Base-by-base conservation (phyloP, 1,139 yeast species). In the Eremothecium gossypii region DNA sequence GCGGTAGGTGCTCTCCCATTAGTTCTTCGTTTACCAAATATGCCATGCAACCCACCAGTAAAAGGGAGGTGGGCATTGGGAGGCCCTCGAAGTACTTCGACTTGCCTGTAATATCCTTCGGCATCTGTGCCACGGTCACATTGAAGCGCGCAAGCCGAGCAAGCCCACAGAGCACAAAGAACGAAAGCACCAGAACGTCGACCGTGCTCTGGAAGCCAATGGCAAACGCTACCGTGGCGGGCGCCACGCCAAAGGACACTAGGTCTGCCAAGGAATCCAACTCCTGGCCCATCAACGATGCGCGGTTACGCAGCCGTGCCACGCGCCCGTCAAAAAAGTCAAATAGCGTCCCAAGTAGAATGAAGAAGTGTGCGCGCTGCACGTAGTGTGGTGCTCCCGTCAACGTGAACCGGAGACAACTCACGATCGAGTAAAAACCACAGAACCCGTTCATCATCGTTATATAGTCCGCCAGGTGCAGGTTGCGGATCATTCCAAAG, bases 261-360 rank as follows among this genome's bases (percentile, higher is more conserved):
- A 91, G 76, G 65, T 91, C 98, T 20, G 98, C 98, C 56, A 91
- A 73, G 1, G 96, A 86, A 61, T 91, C 98, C 54, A 91, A 76
- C 66, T 91, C 98, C 65, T 91, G 97, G 46, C 98, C 98, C 86
- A 93, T 85, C 45, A 91, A 71, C 20, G 95, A 82, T 2, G 95
- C 77, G 67, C 91, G 86, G 64, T 87, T 83, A 66, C 96, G 77
- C 68, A 91, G 74, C 55, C 98, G 75, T 5, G 98, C 98, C 7
- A 91, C 98, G 56, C 95, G 78, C 27, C 98, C 98, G 61, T 91
- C 98, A 61, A 91, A 83, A 61, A 91, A 87, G 64, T 91, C 98
- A 62, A 89, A 89, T 60, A 91, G 86, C 56, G 89, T 76, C 6
- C 98, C 98, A 54, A 89, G 70, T 13, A 85, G 74, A 37, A 86